Percentiles rank a stretch among this genome's conserved stretches.
phyloP scores from a whole-genome alignment of 2,329 filamentous ascomycete species.

The Aspergillus texensis region DNA sequence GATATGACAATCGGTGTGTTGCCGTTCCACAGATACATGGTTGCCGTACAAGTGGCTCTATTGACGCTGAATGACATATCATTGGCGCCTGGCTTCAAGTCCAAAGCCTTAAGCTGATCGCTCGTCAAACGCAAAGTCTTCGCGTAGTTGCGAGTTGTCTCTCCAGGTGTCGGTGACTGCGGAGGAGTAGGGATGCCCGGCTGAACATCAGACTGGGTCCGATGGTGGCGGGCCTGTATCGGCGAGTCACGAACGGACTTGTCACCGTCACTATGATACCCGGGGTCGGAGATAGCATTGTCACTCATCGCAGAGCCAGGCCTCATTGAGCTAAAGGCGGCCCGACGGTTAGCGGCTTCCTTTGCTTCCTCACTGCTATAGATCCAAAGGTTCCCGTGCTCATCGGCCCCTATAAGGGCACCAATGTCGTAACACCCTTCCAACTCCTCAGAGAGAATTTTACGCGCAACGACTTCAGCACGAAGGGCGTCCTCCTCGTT shows the following conservation, averaged over 20 bases:
- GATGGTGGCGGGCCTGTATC: conserved; percentile 48
- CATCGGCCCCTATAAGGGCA: conserved; percentile 90
- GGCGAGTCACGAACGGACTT: conserved; percentile 69
- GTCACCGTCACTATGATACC: conserved; percentile 87
- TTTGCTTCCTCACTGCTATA: conserved; percentile 98
- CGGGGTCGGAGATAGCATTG: conserved; percentile 89
- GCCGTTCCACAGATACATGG: conserved; percentile 91
- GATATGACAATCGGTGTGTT: conserved; percentile 95
- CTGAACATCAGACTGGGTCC: conserved; percentile 70
- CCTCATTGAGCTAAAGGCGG: conserved; percentile 55
- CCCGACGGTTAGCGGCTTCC: conserved; percentile 74
- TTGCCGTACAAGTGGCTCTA: conserved; percentile 84
- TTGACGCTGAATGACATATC: conserved; percentile 96
- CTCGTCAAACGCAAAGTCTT: conserved; percentile 95
- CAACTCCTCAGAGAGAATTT: conserved; percentile 88
- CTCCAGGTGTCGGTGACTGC: conserved; percentile 58
- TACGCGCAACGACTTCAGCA: conserved; percentile 89
- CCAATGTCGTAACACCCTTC: conserved; percentile 97
- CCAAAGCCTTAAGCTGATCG: conserved; percentile 85
- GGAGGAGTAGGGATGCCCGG: conserved; percentile 66
- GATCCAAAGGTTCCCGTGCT: conserved; percentile 98
- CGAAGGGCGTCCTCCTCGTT: conserved; percentile 89
- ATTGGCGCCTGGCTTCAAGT: conserved; percentile 84
- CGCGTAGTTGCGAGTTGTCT: conserved; percentile 85
- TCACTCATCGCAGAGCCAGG: conserved; percentile 58